Percentiles rank a stretch among this genome's conserved stretches.
Conservation (phyloP, 2,329 filamentous ascomycete species). For the Sarocladium oryzae region DNA sequence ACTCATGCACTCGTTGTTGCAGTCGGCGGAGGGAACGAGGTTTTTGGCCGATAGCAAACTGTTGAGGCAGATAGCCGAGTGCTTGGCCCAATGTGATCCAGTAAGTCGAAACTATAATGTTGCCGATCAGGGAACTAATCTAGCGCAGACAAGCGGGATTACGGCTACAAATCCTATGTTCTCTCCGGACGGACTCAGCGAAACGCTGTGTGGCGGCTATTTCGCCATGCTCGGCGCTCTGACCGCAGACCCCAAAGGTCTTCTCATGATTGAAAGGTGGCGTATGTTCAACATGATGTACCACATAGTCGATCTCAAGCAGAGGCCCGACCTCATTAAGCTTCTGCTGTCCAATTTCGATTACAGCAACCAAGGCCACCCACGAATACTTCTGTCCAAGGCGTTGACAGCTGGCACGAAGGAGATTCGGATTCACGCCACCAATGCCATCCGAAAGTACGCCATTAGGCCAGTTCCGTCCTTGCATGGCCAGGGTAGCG, state of each 20-base stretch:
- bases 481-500: conserved; percentile 27
- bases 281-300: conserved; percentile 99
- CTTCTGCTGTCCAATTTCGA: conserved; percentile 86
- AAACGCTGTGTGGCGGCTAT: conserved; percentile 87
- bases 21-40: conserved; percentile 75
- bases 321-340: conserved; percentile 86
- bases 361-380: conserved; percentile 81
- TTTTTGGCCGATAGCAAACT: conserved; percentile 91
- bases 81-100: conserved; percentile 87
- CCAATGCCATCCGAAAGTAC: conserved; percentile 80
- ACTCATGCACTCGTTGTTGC: conserved; percentile 77
- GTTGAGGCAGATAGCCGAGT: conserved; percentile 89
- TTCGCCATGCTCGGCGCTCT: conserved; percentile 87
- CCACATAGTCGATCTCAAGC: conserved; percentile 87
- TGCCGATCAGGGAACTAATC: neutral
- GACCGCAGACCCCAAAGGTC: conserved; percentile 73
- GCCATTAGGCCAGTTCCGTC: conserved; percentile 49
- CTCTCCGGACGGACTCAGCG: conserved; percentile 72
- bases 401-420: conserved; percentile 88
- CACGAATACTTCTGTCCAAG: conserved; percentile 87
- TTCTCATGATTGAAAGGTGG: conserved; percentile 90
- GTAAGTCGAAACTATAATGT: conserved; percentile 48
- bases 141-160: conserved; percentile 54
- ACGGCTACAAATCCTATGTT: conserved; percentile 87
- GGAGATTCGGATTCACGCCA: conserved; percentile 84